Base-by-base conservation (phyloP, 164 flowering plant species). In the Echeveria elegans region DNA sequence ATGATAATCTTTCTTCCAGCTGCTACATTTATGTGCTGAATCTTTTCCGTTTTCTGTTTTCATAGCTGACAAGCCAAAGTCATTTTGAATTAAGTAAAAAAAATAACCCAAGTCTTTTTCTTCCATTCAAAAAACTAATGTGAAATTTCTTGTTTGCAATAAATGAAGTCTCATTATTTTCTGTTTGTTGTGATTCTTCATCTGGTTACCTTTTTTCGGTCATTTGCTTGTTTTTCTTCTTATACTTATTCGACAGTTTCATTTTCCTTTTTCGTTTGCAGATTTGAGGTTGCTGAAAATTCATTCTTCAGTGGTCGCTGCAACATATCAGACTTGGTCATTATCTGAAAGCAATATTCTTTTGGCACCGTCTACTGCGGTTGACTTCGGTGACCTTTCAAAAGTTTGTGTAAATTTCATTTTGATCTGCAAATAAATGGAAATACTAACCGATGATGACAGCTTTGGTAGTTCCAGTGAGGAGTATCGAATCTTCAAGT, bases 391-490 rank as follows among this genome's bases (percentile, higher is more conserved):
- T 15, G n/a, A 11, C 28, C 32, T 26, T 26, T 29, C 61, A 56
- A 56, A 28, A 56, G 29, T 14, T 56, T 56, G 61, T 56, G 28
- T 26, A 56, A 32, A 56, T 56, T 32, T 26, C 61, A 56, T 28
- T 26, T 56, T 56, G 23, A 56, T 8, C 12, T 1, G 28, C 47
- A 21, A 48, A 23, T 56, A 56, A 26, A 56, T 56, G 61, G 61
- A 56, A 56, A 56, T 56, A 19, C 15, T 26, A 14, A 28, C 14
- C 11, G 61, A 82, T 82, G 86, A 88, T 68, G 92, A 88, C 76
- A 82, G 77, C n/a, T 85, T 86, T 77, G 95, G 87, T 48, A 92
- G 92, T 21, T 85, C 96, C 71, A 71, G 67, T 43, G 71, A 73
- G 36, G 97, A 89, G 71, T 74, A 30, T 26, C 72, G 37, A 66